phyloP scores from a whole-genome alignment of 106 monocot genomes.

The Triglochin maritima region DNA sequence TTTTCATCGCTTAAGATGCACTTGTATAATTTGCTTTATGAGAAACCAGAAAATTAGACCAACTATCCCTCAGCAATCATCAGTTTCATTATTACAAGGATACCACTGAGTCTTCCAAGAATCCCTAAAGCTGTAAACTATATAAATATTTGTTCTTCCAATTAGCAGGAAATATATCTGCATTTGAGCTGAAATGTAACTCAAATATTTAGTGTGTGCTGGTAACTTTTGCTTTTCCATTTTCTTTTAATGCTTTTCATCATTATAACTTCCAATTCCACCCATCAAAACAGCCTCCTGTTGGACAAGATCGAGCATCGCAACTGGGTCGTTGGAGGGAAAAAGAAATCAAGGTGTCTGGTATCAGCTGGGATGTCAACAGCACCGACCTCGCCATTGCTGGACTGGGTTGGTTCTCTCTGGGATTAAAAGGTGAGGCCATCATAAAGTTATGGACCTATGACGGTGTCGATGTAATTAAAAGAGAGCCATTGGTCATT shows the following conservation, averaged over 20 bases:
- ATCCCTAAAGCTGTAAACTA: not conserved
- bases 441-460: conserved; percentile 72
- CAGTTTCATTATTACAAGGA: too few relatives aligned
- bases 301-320: conserved; percentile 45
- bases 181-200: not conserved
- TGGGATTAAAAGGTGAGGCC: conserved; percentile 90
- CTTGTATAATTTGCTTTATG: too few relatives aligned
- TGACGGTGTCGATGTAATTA: conserved; percentile 51
- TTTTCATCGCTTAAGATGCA: too few relatives aligned
- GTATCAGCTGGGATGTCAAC: conserved; percentile 81
- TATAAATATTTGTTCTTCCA: not conserved
- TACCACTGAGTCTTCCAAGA: too few relatives aligned
- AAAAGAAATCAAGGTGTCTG: conserved; percentile 61
- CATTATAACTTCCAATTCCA: not conserved
- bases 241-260: not conserved
- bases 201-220: not conserved
- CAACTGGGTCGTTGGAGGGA: conserved; percentile 63
- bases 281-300: conserved; percentile 45
- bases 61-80: too few relatives aligned
- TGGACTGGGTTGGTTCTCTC: conserved; percentile 85
- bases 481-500: conserved; percentile 71
- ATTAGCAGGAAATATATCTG: not conserved
- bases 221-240: not conserved
- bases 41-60: too few relatives aligned
- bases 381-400: conserved; percentile 62